Evolutionary conservation across 805 yeast genomes (phyloP), one percentile per base, ranked within the genome.

Genomic region (Dipodascus geniculatus): DNA sequence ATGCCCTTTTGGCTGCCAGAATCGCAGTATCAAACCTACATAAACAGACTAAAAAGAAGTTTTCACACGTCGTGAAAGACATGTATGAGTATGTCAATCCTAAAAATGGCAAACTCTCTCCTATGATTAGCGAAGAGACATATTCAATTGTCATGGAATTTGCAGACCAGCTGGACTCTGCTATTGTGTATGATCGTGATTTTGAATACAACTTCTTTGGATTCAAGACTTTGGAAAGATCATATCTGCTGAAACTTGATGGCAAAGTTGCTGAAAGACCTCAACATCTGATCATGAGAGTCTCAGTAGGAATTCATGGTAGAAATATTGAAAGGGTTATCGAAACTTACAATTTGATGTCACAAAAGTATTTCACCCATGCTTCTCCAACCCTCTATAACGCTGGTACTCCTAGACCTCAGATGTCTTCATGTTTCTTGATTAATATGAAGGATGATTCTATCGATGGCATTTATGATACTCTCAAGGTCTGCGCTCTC

Each of bases 381-480:
- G 96, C 96, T 1, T 87, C 96, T 3, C 97, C 98, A 3, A 91
- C 98, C 0, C 72, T 90, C 51, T 90, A 86, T 74, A 89, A 89
- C 63, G 85, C 96, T 0, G 96, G 96, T 48, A 85, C 95, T 24
- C 82, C 84, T 42, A 73, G 78, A 51, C 83, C 89, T 24, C 87
- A 80, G 65, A 75, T 90, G 71, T 87, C 96, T 16, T 88, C 96
- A 2, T 90, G 97, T 71, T 90, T 89, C 72, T 71, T 90, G 53
- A 75, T 89, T 31, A 93, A 91, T 3, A 87, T 87, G 88, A 81
- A 84, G 58, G 93, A 84, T 33, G 97, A 89, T 67, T 87, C 96
- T 1, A 85, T 90, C 56, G 96, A 89, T 58, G 97, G 96, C 23
- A 90, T 91, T 48, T 90, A 85, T 64, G 85, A 85, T 54, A 87